Evolutionary conservation across 1,284 basidiomycete genomes (phyloP).

Genomic region (Coniferiporia weirii): DNA sequence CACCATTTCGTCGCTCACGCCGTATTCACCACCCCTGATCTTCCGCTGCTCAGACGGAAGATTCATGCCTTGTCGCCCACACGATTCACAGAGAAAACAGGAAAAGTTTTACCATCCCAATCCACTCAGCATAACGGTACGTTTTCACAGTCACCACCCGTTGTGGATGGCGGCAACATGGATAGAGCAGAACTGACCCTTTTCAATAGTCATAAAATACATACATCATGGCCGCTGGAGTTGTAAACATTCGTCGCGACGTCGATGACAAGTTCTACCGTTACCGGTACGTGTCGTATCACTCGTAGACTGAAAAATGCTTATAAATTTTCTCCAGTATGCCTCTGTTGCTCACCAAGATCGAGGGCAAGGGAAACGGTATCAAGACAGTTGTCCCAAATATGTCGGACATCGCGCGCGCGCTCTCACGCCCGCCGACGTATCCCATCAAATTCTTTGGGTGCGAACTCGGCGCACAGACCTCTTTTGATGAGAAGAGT

Average conservation of each 20-base stretch:
- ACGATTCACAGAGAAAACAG: conserved; percentile 46
- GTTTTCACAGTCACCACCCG: conserved; percentile 23
- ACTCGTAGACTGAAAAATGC: conserved; percentile 18
- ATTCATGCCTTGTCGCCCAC: conserved; percentile 88
- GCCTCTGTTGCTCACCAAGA: conserved; percentile 93
- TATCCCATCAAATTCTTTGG: conserved; percentile 99
- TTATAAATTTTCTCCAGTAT: conserved; percentile 49
- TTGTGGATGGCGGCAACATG: not conserved
- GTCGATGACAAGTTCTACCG: conserved; percentile 94
- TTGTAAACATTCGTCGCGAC: conserved; percentile 98
- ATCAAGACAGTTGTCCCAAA: conserved; percentile 99
- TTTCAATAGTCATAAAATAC: conserved; percentile 45
- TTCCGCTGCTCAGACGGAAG: conserved; percentile 69
- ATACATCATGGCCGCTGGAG: conserved; percentile 80
- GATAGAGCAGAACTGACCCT: not conserved
- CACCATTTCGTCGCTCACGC: conserved; percentile 64
- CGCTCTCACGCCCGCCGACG: conserved; percentile 90
- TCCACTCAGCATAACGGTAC: conserved; percentile 53
- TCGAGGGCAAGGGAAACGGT: conserved; percentile 98
- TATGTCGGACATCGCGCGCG: conserved; percentile 97
- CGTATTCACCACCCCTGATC: conserved; percentile 36
- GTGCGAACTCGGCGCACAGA: conserved; percentile 97
- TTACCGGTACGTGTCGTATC: conserved; percentile 54
- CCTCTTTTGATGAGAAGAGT: conserved; percentile 92
- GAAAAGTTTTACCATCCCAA: conserved; percentile 54